These are phyloP conservation scores for Rhododendron vialii DNA, from an alignment of 148 eudicot species.

Conservation along the genomic window DNA sequence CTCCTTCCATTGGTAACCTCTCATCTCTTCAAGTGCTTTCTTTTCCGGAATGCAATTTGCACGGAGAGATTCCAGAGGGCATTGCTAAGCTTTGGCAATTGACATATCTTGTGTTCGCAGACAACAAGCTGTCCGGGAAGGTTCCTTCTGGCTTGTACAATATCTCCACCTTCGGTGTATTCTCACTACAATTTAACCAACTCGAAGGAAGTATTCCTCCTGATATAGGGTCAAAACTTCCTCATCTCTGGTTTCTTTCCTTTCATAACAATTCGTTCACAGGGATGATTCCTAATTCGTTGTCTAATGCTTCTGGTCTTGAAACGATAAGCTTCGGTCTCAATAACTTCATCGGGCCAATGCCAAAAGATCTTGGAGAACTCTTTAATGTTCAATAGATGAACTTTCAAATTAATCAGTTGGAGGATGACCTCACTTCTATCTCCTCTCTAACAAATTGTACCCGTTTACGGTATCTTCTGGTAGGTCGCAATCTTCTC, in stretches of 20 bases:
- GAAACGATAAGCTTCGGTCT: fast-evolving
- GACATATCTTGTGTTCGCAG: fast-evolving
- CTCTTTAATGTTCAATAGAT: background rate
- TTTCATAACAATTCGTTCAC: background rate
- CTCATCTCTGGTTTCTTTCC: background rate
- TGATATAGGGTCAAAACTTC: background rate
- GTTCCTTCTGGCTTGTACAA: background rate
- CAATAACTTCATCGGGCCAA: background rate
- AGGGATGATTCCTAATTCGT: background rate
- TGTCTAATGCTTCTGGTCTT: background rate
- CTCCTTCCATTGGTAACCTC: background rate
- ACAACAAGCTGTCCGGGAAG: background rate
- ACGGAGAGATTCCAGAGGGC: background rate
- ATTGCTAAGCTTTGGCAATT: background rate
- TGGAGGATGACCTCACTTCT: background rate
- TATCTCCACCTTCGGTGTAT: background rate
- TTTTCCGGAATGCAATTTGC: background rate
- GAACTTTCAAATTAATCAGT: fast-evolving
- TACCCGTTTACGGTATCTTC: fast-evolving
- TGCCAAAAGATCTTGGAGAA: background rate
- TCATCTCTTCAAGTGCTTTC: background rate
- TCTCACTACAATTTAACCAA: background rate
- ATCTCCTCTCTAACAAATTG: too few relatives aligned
- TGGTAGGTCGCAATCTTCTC: too few relatives aligned
- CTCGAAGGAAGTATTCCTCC: background rate